Conservation (phyloP, 345 rosid genomes). For the Citrus cavaleriei region DNA sequence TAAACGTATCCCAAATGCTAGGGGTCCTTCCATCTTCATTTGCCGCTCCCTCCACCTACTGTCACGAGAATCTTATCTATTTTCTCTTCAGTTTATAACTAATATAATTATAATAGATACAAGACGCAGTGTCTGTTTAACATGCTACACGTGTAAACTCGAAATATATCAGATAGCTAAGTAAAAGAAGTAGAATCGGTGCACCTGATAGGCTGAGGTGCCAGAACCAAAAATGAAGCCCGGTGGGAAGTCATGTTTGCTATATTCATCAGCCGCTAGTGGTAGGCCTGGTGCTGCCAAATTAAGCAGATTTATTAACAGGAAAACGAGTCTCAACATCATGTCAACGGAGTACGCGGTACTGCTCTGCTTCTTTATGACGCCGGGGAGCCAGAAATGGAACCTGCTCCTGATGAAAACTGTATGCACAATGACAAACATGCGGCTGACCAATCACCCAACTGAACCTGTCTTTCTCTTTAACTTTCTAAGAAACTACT, state of each 20-base stretch:
- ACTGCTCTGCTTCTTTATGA: too few species aligned
- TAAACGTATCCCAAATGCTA: slow-evolving; percentile 40
- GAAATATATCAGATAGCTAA: background rate
- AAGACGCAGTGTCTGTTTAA: background rate
- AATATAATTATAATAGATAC: too few species aligned
- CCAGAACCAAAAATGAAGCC: slow-evolving; percentile 22
- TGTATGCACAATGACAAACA: background rate
- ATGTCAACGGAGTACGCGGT: background rate
- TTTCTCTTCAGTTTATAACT: background rate
- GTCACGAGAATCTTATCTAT: background rate
- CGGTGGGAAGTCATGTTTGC: slow-evolving; percentile 21
- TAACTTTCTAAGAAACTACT: too few species aligned
- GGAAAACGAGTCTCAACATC: slow-evolving; percentile 5
- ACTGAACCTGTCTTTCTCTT: background rate
- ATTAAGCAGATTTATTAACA: slow-evolving; percentile 12
- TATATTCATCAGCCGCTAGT: background rate
- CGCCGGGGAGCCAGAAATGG: too few species aligned
- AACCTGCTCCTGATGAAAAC: too few species aligned
- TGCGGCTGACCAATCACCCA: background rate
- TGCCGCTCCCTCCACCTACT: slow-evolving; percentile 46
- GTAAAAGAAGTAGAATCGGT: background rate
- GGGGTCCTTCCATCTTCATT: slow-evolving; percentile 46
- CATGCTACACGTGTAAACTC: background rate
- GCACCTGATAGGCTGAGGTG: slow-evolving; percentile 27
- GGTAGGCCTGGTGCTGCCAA: background rate